Evolutionary conservation across 306 rosid species (phyloP).

Genomic region (Quercus wislizeni): DNA sequence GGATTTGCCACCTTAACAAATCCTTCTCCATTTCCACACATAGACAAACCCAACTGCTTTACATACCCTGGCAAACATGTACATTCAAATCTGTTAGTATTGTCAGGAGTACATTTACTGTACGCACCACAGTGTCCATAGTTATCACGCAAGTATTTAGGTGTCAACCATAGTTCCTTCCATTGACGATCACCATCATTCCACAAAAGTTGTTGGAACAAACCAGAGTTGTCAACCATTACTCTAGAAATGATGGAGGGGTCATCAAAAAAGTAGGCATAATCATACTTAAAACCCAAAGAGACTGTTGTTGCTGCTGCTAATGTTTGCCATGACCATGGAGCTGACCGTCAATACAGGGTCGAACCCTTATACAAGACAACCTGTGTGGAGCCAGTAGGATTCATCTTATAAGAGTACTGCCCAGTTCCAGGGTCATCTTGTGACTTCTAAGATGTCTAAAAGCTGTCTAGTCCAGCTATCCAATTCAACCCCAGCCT

Average conservation of each 20-base stretch:
- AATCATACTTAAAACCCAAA: no score
- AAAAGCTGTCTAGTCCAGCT: conserved; percentile 9
- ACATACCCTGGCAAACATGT: conserved; percentile 10
- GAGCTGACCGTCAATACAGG: no score
- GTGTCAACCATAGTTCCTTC: neutral
- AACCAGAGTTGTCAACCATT: no score
- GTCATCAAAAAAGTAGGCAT: no score
- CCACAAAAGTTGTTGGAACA: no score
- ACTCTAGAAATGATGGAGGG: no score
- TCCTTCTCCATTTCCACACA: conserved; percentile 20
- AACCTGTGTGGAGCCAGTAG: no score
- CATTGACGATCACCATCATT: no score
- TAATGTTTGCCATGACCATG: no score
- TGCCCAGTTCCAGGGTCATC: neutral
- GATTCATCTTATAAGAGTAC: no score
- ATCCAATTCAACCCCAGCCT: conserved; percentile 20
- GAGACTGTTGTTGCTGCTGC: no score
- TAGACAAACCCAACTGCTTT: neutral
- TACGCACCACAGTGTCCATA: neutral
- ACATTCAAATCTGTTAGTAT: neutral
- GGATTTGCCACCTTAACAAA: neutral
- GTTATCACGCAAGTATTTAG: neutral
- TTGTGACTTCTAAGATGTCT: conserved; percentile 24
- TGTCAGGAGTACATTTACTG: neutral
- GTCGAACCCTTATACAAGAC: no score